Percentiles rank a stretch among this genome's conserved stretches.
Evolutionary conservation across 2,329 filamentous ascomycete species (phyloP).

Genomic region (Penicillium verrucosum): DNA sequence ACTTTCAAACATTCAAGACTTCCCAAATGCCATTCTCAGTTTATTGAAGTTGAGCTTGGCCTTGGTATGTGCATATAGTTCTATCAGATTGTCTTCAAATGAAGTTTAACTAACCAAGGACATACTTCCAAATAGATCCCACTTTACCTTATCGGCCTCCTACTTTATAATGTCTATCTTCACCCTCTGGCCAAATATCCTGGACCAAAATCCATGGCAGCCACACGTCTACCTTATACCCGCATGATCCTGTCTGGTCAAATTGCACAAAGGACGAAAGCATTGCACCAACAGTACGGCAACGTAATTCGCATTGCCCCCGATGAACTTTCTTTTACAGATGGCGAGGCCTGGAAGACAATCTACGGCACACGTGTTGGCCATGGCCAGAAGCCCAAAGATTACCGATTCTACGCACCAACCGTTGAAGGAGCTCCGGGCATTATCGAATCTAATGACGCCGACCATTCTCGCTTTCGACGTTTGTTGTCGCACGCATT

Average conservation of each 20-base stretch:
- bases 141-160: slow-evolving; percentile 1
- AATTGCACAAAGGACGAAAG: slow-evolving; percentile 1
- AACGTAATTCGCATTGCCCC: slow-evolving; percentile 30
- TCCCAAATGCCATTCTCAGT: not conserved
- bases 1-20: not conserved
- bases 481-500: slow-evolving; percentile 41
- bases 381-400: slow-evolving; percentile 22
- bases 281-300: slow-evolving; percentile 30
- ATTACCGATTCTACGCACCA: slow-evolving; percentile 17
- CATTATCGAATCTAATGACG: slow-evolving; percentile 16
- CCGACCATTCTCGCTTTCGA: slow-evolving; percentile 24
- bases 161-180: slow-evolving; percentile 31
- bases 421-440: not conserved
- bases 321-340: slow-evolving; percentile 27
- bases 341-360: slow-evolving; percentile 26
- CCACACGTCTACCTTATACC: slow-evolving; percentile 23
- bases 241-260: slow-evolving; percentile 13
- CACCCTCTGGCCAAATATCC: slow-evolving; percentile 31
- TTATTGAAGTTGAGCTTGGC: not conserved
- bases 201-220: slow-evolving; percentile 24
- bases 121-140: not conserved
- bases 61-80: not conserved
- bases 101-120: not conserved
- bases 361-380: slow-evolving; percentile 27
- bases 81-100: too few species aligned